Evolutionary conservation across 208 protist species (phyloP).

Genomic region (Acanthamoeba castellanii): DNA sequence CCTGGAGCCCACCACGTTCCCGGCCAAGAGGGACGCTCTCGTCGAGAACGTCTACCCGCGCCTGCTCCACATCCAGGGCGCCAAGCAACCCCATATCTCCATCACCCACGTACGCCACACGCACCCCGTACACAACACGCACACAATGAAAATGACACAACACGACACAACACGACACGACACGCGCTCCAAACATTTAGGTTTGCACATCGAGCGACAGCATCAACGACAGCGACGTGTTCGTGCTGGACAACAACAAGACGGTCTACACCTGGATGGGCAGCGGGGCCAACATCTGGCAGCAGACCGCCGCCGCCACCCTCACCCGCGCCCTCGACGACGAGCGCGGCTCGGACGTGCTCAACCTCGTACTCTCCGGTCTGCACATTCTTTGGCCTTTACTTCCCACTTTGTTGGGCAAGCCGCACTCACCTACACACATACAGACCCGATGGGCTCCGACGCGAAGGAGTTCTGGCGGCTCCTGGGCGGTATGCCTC

Average conservation of each 20-base stretch:
- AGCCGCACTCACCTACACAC: neutral
- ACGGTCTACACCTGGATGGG: conserved; percentile 27
- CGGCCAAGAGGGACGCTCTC: neutral
- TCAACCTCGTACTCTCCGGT: neutral
- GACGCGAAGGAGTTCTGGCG: neutral
- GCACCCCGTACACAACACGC: no score
- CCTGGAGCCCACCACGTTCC: neutral
- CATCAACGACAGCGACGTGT: neutral
- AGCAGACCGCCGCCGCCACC: neutral
- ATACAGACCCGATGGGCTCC: neutral
- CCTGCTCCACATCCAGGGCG: neutral
- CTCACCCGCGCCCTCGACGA: conserved; percentile 28
- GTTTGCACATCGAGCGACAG: neutral
- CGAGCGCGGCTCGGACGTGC: neutral
- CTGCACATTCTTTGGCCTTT: neutral
- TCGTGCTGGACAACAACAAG: conserved; percentile 11
- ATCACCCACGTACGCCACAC: neutral
- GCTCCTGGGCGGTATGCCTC: neutral
- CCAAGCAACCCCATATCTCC: neutral
- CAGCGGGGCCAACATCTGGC: neutral
- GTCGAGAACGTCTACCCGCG: neutral
- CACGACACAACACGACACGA: no score
- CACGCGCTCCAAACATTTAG: neutral
- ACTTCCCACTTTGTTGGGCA: neutral
- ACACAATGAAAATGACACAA: no score